These are phyloP conservation scores for Mycosphaerella sp. DNA, from an alignment of 2,329 filamentous ascomycete species.

Conservation along the genomic window DNA sequence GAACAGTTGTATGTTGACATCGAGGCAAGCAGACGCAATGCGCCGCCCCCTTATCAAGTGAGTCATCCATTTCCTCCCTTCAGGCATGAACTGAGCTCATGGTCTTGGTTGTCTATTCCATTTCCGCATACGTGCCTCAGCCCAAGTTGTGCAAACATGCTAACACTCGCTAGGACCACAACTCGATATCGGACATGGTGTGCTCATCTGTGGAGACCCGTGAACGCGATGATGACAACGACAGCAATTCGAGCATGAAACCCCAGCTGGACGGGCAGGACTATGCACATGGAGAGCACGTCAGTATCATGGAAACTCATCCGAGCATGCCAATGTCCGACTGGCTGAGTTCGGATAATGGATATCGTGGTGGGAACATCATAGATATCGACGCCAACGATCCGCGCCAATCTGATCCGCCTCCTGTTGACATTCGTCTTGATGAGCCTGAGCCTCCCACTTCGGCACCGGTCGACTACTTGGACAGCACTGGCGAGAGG, in stretches of 20 bases:
- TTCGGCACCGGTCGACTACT: background rate
- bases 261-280: slow-evolving; percentile 12
- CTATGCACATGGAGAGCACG: slow-evolving; percentile 7
- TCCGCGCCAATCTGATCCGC: background rate
- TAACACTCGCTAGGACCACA: background rate
- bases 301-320: slow-evolving; percentile 2
- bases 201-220: slow-evolving; percentile 3
- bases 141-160: background rate
- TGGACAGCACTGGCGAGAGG: slow-evolving; percentile 3
- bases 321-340: background rate
- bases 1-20: slow-evolving; percentile 2
- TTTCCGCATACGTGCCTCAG: too few species aligned
- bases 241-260: slow-evolving; percentile 3
- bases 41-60: slow-evolving; percentile 5
- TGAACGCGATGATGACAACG: slow-evolving; percentile 10
- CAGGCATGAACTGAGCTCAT: background rate
- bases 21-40: slow-evolving; percentile 7
- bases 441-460: background rate
- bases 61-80: background rate
- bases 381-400: background rate
- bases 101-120: too few species aligned
- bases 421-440: slow-evolving; percentile 12
- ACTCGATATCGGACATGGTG: background rate
- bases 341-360: background rate
- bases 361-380: background rate